These are phyloP conservation scores for Agaricales sp. DNA, from an alignment of 1,284 basidiomycete species.

Conservation along the genomic window DNA sequence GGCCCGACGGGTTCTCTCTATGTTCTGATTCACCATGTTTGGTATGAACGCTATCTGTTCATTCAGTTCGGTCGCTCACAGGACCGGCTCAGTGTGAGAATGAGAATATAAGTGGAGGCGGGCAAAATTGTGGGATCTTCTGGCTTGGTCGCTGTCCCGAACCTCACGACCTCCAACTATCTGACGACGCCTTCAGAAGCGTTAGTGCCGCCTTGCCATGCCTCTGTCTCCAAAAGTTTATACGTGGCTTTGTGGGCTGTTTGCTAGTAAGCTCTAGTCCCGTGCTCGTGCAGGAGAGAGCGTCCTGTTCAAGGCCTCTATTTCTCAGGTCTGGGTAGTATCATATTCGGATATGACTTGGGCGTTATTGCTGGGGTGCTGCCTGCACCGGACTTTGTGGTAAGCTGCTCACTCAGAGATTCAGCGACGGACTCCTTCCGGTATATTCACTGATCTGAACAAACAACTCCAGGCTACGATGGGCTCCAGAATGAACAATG, in stretches of 20 bases:
- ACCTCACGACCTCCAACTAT: too few species aligned
- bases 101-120: too few species aligned
- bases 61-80: too few species aligned
- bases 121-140: too few species aligned
- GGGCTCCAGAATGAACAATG: conserved; percentile 23
- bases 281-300: conserved; percentile 27
- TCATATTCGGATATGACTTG: conserved; percentile 34
- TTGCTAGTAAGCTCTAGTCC: conserved; percentile 29
- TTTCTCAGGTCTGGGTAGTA: conserved; percentile 32
- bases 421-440: too few species aligned
- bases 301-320: conserved; percentile 29
- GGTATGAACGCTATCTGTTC: too few species aligned
- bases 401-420: conserved; percentile 10
- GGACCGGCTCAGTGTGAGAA: too few species aligned
- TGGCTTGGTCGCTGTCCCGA: too few species aligned
- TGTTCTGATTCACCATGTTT: too few species aligned
- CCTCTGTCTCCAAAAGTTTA: conserved; percentile 34
- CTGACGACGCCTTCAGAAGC: too few species aligned
- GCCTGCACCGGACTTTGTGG: conserved; percentile 22
- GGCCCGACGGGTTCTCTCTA: too few species aligned
- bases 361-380: conserved; percentile 31
- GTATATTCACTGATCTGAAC: neutral
- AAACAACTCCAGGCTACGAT: conserved; percentile 25
- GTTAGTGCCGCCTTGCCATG: conserved; percentile 14
- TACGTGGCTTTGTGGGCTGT: conserved; percentile 54